phyloP scores from a whole-genome alignment of 1,139 yeast genomes.

The Geotrichum australiense region DNA sequence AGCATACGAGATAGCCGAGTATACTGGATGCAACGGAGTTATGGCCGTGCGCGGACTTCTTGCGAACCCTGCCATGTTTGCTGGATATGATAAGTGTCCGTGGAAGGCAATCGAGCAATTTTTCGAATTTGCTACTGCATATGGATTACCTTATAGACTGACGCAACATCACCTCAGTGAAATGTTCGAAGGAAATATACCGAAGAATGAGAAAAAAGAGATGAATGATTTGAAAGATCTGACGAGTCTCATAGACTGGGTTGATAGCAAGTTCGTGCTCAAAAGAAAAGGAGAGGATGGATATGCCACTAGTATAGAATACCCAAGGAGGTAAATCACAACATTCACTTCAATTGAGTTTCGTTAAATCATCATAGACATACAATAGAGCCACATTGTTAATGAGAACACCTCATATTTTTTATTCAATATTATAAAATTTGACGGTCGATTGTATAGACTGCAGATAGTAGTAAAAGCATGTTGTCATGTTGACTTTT shows the following conservation, averaged over 20 bases:
- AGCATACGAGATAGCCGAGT: constrained; percentile 50
- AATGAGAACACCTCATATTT: no score
- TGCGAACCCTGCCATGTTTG: constrained; percentile 79
- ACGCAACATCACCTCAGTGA: constrained; percentile 83
- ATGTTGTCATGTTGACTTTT: no score
- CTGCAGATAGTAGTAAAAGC: no score
- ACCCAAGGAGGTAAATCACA: no score
- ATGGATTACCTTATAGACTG: constrained; percentile 77
- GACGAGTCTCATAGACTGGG: constrained; percentile 71
- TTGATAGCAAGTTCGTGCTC: constrained; percentile 61
- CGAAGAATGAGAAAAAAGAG: constrained; percentile 49
- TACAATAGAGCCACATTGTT: no score
- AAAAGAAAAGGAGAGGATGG: constrained; percentile 60
- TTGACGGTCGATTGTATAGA: no score
- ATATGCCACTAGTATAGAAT: constrained; percentile 52
- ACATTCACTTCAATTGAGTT: no score
- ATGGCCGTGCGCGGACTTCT: constrained; percentile 93
- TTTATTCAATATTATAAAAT: no score
- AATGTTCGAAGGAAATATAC: constrained; percentile 62
- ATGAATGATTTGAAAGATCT: constrained; percentile 56
- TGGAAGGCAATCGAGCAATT: constrained; percentile 87
- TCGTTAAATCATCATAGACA: no score
- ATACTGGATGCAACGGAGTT: constrained; percentile 81
- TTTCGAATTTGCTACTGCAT: constrained; percentile 69
- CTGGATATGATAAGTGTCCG: constrained; percentile 55